Evolutionary conservation across 2,329 filamentous ascomycete genomes (phyloP).

Genomic region (Fusarium citri): DNA sequence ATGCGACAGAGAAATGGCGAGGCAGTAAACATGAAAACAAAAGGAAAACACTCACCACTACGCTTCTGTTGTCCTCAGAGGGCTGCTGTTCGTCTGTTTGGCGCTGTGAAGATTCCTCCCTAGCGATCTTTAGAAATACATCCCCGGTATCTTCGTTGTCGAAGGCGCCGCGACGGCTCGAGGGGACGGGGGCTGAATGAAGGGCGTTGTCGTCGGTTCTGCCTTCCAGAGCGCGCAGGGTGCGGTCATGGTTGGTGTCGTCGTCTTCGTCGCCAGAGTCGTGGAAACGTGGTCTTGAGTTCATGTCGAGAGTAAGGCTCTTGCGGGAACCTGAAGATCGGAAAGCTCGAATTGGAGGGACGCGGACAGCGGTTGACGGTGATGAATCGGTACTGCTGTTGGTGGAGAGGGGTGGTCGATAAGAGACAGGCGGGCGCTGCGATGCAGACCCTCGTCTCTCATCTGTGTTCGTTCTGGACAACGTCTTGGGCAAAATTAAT

Average conservation of each 20-base stretch:
- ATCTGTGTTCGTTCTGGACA: conserved; percentile 57
- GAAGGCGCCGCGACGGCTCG: conserved; percentile 49
- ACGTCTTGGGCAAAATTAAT: conserved; percentile 59
- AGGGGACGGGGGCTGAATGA: conserved; percentile 57
- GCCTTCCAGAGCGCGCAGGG: conserved; percentile 64
- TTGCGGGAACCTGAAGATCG: conserved; percentile 68
- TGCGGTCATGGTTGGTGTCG: conserved; percentile 61
- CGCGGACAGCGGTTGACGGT: conserved; percentile 52
- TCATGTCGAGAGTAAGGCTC: conserved; percentile 66
- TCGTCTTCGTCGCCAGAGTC: conserved; percentile 58
- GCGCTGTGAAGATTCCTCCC: conserved; percentile 61
- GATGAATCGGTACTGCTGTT: conserved; percentile 47
- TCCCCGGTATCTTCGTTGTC: conserved; percentile 67
- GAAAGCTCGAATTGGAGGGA: conserved; percentile 67
- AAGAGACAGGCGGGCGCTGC: conserved; percentile 63
- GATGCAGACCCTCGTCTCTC: conserved; percentile 58
- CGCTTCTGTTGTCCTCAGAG: conserved; percentile 51
- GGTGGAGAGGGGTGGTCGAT: conserved; percentile 55
- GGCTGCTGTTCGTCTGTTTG: conserved; percentile 51
- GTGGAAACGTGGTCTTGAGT: conserved; percentile 57
- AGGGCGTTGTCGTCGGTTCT: conserved; percentile 44
- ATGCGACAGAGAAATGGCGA: conserved; percentile 12
- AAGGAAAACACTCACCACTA: conserved; percentile 58
- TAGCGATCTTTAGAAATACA: conserved; percentile 69
- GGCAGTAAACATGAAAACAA: conserved; percentile 7